These are phyloP conservation scores for Podospora conica DNA, from an alignment of 495 filamentous ascomycete genomes.

Conservation along the genomic window DNA sequence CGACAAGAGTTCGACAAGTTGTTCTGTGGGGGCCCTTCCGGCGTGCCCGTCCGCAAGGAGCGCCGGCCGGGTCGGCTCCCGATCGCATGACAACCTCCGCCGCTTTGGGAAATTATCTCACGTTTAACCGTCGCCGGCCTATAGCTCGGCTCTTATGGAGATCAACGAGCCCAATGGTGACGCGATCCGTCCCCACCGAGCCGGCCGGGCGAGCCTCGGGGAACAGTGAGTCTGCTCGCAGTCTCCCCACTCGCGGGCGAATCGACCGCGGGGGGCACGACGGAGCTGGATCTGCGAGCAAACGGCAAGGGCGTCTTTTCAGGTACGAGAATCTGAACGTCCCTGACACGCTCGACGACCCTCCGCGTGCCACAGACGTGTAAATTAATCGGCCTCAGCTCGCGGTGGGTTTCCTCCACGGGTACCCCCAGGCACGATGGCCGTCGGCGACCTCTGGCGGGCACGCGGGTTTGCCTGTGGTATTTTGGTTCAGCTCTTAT, in stretches of 20 bases:
- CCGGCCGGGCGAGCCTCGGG: constrained; percentile 6
- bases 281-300: constrained; percentile 6
- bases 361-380: background rate
- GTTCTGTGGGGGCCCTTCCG: constrained; percentile 33
- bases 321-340: background rate
- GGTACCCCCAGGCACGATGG: background rate
- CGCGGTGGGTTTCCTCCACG: background rate
- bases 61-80: constrained; percentile 11
- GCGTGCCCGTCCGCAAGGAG: constrained; percentile 18
- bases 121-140: constrained; percentile 33
- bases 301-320: constrained; percentile 1
- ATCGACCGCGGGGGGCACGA: background rate
- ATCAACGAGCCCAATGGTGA: constrained; percentile 37
- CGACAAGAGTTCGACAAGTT: constrained; percentile 35
- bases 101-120: constrained; percentile 42
- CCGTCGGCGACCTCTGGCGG: background rate
- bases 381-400: constrained; percentile 4
- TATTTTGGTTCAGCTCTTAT: background rate
- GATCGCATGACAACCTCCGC: constrained; percentile 37
- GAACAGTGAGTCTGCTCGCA: constrained; percentile 3
- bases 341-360: background rate
- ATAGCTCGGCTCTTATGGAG: constrained; percentile 39
- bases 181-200: constrained; percentile 26
- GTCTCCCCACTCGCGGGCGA: background rate
- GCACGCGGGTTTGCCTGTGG: background rate